These are phyloP conservation scores for Hebeloma cylindrosporum DNA, from an alignment of 768 basidiomycete genomes.

Conservation along the genomic window DNA sequence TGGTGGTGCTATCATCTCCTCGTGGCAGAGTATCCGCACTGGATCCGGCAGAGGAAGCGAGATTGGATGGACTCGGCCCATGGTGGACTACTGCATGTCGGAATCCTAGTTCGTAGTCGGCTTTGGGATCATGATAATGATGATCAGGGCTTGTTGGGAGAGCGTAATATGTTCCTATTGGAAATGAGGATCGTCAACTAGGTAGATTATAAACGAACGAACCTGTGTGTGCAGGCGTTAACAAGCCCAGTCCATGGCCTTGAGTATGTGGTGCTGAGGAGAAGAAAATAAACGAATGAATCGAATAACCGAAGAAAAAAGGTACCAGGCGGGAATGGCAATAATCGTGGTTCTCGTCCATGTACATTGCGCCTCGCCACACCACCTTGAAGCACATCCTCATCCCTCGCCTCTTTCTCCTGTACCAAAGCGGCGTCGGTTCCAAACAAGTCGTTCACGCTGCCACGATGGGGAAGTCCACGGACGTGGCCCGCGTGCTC, in stretches of 20 bases:
- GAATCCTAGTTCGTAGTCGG: constrained; percentile 23
- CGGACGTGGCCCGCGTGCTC: too few relatives aligned
- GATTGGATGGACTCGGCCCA: constrained; percentile 12
- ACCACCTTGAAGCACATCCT: constrained; percentile 20
- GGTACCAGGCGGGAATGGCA: constrained; percentile 25
- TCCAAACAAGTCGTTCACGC: constrained; percentile 19
- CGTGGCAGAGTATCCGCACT: too few relatives aligned
- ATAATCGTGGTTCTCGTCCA: constrained; percentile 24
- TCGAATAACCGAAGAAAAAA: neutral
- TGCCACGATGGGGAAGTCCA: constrained; percentile 20
- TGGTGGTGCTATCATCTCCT: neutral
- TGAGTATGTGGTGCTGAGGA: neutral
- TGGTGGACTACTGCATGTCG: constrained; percentile 13
- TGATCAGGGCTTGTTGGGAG: constrained; percentile 19
- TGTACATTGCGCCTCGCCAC: constrained; percentile 20
- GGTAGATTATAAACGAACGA: neutral
- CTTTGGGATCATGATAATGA: neutral
- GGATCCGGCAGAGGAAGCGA: constrained; percentile 1
- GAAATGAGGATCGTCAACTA: neutral
- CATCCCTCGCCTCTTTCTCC: constrained; percentile 11
- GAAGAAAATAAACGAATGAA: neutral
- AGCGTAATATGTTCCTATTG: constrained; percentile 11
- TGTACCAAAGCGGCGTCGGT: neutral
- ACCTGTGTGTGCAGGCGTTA: constrained; percentile 11
- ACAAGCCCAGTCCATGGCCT: neutral